These are phyloP conservation scores for Pseudopediastrum boryanum DNA, from an alignment of 139 green algal genomes.

Conservation along the genomic window DNA sequence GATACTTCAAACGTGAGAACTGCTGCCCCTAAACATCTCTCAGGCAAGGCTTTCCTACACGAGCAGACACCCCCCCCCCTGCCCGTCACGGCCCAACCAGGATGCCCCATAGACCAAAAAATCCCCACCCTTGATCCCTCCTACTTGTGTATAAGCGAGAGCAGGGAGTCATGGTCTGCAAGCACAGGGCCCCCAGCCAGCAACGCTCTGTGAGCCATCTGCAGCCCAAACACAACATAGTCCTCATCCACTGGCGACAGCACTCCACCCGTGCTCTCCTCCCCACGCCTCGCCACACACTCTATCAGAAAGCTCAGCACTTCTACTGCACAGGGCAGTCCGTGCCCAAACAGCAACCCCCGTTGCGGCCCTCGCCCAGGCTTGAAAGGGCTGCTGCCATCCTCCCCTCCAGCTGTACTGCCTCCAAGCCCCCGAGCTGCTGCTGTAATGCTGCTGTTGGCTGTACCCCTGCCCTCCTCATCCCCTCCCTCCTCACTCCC, in stretches of 20 bases:
- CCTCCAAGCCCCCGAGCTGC: background rate
- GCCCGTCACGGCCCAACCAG: too few species aligned
- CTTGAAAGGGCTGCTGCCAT: background rate
- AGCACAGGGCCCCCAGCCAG: conserved; percentile 42
- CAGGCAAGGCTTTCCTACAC: too few species aligned
- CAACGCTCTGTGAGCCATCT: conserved; percentile 74
- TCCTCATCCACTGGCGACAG: conserved; percentile 16
- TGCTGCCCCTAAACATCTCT: too few species aligned
- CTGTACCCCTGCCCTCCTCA: too few species aligned
- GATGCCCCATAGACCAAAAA: too few species aligned
- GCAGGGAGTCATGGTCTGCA: conserved; percentile 49
- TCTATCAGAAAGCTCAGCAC: conserved; percentile 64
- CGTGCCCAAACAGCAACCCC: conserved; percentile 40
- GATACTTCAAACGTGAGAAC: too few species aligned
- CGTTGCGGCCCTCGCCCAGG: background rate
- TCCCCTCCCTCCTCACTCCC: background rate
- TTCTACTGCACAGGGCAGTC: conserved; percentile 47
- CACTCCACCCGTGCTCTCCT: conserved; percentile 31
- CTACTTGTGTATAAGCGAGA: conserved; percentile 74
- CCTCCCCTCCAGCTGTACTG: background rate
- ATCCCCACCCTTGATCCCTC: too few species aligned
- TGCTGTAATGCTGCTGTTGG: background rate
- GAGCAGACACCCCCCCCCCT: too few species aligned
- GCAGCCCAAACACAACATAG: conserved; percentile 73
- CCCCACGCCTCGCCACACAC: conserved; percentile 38